These are phyloP conservation scores for Pseudogymnoascus sp. DNA, from an alignment of 2,329 filamentous ascomycete species.

Conservation along the genomic window DNA sequence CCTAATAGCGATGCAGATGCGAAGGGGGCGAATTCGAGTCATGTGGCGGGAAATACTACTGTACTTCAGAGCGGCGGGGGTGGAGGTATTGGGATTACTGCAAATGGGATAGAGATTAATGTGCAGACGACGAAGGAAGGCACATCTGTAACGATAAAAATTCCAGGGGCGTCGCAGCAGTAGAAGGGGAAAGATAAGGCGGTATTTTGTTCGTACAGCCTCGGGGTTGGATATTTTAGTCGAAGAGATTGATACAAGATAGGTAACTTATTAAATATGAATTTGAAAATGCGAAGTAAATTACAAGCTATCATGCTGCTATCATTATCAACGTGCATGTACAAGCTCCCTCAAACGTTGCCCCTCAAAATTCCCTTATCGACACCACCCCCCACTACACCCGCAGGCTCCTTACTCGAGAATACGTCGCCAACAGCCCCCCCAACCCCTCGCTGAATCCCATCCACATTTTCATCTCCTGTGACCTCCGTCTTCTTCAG, in stretches of 20 bases:
- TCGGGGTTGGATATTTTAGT: too few species aligned
- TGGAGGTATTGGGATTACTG: not conserved
- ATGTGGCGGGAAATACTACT: not conserved
- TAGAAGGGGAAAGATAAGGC: not conserved
- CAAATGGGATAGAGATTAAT: slow-evolving; percentile 21
- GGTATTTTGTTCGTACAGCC: not conserved
- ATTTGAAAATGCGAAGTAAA: slow-evolving; percentile 26
- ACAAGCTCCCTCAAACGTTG: slow-evolving; percentile 11
- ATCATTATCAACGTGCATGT: not conserved
- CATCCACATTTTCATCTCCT: slow-evolving; percentile 23
- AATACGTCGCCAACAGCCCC: slow-evolving; percentile 20
- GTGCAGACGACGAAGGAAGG: slow-evolving; percentile 23
- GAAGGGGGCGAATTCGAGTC: not conserved
- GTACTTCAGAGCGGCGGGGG: slow-evolving; percentile 7
- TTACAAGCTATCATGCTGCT: slow-evolving; percentile 26
- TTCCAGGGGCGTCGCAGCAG: slow-evolving; percentile 18
- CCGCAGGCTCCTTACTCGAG: slow-evolving; percentile 14
- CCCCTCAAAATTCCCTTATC: slow-evolving; percentile 22
- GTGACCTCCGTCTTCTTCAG: slow-evolving; percentile 22
- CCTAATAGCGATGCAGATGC: not conserved
- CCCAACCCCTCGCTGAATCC: slow-evolving; percentile 19
- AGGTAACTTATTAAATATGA: slow-evolving; percentile 20
- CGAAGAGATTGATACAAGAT: not conserved
- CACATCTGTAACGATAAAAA: slow-evolving; percentile 22
- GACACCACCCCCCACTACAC: slow-evolving; percentile 17